These are phyloP conservation scores for Malus hybrid DNA, from an alignment of 331 rosid genomes.

Conservation along the genomic window DNA sequence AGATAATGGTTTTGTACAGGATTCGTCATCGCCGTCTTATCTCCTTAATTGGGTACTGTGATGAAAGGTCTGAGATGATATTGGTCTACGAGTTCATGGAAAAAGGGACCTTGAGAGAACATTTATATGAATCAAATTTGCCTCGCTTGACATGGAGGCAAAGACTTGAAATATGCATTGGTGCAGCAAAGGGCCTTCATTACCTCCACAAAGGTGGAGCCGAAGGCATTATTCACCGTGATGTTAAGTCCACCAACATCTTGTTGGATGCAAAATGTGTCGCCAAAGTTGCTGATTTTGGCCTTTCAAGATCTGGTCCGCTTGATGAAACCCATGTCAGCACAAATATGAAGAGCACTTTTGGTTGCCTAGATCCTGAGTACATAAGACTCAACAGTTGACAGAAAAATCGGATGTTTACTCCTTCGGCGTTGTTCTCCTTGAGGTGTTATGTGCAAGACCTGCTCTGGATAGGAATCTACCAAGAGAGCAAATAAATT, in stretches of 20 bases:
- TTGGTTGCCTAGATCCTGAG: slow-evolving; percentile 86
- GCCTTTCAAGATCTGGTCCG: slow-evolving; percentile 42
- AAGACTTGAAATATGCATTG: slow-evolving; percentile 53
- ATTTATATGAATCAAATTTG: slow-evolving; percentile 24
- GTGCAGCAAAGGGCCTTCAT: slow-evolving; percentile 47
- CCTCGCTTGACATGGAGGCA: slow-evolving; percentile 48
- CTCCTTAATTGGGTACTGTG: slow-evolving; percentile 50
- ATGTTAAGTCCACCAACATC: slow-evolving; percentile 52
- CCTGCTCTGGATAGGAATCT: slow-evolving; percentile 30
- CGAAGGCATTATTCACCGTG: slow-evolving; percentile 50
- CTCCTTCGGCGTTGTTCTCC: slow-evolving; percentile 70
- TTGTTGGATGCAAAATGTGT: slow-evolving; percentile 36
- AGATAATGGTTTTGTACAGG: slow-evolving; percentile 41
- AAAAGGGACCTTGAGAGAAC: slow-evolving; percentile 46
- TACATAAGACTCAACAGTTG: slow-evolving; percentile 53
- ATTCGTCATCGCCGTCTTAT: slow-evolving; percentile 49
- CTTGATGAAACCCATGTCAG: slow-evolving; percentile 46
- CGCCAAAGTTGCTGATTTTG: slow-evolving; percentile 59
- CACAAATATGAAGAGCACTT: slow-evolving; percentile 67
- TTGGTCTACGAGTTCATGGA: slow-evolving; percentile 50
- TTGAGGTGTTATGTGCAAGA: slow-evolving; percentile 62
- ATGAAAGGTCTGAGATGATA: slow-evolving; percentile 47
- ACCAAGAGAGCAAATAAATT: slow-evolving; percentile 35
- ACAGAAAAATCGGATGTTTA: slow-evolving; percentile 81
- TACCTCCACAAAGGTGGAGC: slow-evolving; percentile 54